Conservation (phyloP, 352 stramenopile species). For the Globisporangium lucens region DNA sequence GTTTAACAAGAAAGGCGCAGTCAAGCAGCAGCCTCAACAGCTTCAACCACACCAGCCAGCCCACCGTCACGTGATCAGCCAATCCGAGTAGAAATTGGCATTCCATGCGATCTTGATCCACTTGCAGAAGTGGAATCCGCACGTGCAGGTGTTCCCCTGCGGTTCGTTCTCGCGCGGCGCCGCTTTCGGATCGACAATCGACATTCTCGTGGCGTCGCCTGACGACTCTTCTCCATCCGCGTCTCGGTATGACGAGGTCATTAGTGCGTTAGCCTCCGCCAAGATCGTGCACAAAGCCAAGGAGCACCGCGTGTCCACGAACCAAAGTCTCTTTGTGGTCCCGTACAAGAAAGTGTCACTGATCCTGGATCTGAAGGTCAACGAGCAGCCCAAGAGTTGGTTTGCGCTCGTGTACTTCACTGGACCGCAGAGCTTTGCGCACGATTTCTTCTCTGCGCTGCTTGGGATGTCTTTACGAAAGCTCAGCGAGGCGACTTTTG, state of each 20-base stretch:
- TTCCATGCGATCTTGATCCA: conserved; percentile 64
- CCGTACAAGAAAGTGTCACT: conserved; percentile 53
- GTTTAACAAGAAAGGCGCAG: neutral
- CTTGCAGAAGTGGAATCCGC: conserved; percentile 46
- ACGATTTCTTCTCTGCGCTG: conserved; percentile 40
- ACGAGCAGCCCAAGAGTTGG: conserved; percentile 50
- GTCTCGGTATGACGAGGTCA: conserved; percentile 27
- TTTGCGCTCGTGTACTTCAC: conserved; percentile 78
- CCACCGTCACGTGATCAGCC: conserved; percentile 40
- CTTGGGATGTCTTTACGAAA: conserved; percentile 44
- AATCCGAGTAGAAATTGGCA: conserved; percentile 61
- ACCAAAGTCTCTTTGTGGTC: conserved; percentile 50
- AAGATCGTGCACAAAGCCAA: conserved; percentile 31
- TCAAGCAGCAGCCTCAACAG: conserved; percentile 7
- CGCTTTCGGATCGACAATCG: conserved; percentile 65
- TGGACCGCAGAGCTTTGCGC: conserved; percentile 51
- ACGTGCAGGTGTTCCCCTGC: conserved; percentile 63
- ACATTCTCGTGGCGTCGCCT: conserved; percentile 54
- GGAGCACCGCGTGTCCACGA: conserved; percentile 32
- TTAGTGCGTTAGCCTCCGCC: conserved; percentile 35
- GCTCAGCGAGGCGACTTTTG: conserved; percentile 50
- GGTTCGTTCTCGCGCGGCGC: conserved; percentile 69
- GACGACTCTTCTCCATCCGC: neutral
- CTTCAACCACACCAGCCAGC: neutral
- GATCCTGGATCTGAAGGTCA: conserved; percentile 74